These are phyloP conservation scores for Hyphopichia wangnamkhiaoensis DNA, from an alignment of 1,139 yeast species.

Conservation along the genomic window DNA sequence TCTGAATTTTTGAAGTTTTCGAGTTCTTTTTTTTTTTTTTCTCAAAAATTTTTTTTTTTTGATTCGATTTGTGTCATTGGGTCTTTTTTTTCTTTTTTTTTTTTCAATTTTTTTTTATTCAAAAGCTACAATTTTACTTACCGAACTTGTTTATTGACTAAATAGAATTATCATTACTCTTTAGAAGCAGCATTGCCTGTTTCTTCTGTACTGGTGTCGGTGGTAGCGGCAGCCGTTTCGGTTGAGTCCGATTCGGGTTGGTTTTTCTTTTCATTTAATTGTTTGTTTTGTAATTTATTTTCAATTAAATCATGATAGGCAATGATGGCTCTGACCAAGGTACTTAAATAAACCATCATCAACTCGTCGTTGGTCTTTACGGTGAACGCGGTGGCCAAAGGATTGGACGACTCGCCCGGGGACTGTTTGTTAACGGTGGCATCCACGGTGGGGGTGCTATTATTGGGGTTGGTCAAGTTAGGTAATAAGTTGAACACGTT, in stretches of 20 bases:
- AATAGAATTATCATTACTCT: slow-evolving; percentile 9
- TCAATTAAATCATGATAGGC: slow-evolving; percentile 97
- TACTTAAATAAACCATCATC: slow-evolving; percentile 88
- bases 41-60: too few relatives aligned
- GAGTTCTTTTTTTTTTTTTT: background rate
- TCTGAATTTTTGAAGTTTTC: background rate
- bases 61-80: too few relatives aligned
- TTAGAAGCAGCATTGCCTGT: slow-evolving; percentile 10
- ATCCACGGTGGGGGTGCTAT: slow-evolving; percentile 10
- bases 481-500: slow-evolving; percentile 94
- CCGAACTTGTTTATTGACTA: too few relatives aligned
- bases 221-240: background rate
- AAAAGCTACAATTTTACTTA: too few relatives aligned
- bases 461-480: slow-evolving; percentile 53
- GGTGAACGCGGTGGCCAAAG: slow-evolving; percentile 78
- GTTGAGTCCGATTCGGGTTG: slow-evolving; percentile 1
- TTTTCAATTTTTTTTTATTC: too few relatives aligned
- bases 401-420: slow-evolving; percentile 32
- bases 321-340: slow-evolving; percentile 89
- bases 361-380: slow-evolving; percentile 93
- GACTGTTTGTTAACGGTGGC: slow-evolving; percentile 14
- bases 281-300: slow-evolving; percentile 84
- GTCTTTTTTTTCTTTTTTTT: too few relatives aligned
- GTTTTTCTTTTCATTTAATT: slow-evolving; percentile 41
- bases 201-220: slow-evolving; percentile 10